A percentile compares a stretch with the other conserved stretches of the same genome.
phyloP scores from a whole-genome alignment of 345 rosid genomes.

The Theobroma cacao region DNA sequence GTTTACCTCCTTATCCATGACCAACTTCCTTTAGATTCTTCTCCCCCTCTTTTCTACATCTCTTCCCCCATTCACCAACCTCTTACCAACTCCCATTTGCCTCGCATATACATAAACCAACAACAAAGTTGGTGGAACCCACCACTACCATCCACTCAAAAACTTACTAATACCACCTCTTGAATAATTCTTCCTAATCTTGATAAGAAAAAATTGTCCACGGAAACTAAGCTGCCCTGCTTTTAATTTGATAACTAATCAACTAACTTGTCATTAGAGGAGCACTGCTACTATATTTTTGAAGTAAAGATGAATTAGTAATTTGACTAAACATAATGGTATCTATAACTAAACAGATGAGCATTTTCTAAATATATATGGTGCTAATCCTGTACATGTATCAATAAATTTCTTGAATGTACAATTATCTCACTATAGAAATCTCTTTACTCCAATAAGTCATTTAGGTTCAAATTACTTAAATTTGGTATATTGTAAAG shows the following conservation, averaged over 20 bases:
- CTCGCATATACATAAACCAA: background rate
- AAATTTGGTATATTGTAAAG: background rate
- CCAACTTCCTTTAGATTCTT: background rate
- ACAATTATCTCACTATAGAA: background rate
- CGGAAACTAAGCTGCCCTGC: background rate
- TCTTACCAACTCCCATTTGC: slow-evolving; percentile 23
- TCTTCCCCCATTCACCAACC: slow-evolving; percentile 30
- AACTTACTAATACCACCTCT: background rate
- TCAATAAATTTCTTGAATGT: background rate
- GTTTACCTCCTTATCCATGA: too few relatives aligned
- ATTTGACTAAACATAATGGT: background rate
- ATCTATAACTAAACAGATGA: background rate
- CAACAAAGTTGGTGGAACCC: background rate
- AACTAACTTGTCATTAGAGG: background rate
- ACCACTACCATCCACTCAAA: background rate
- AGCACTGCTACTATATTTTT: background rate
- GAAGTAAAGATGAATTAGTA: background rate
- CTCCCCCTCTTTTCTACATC: background rate
- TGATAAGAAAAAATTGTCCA: too few relatives aligned
- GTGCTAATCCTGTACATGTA: background rate
- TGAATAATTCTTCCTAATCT: background rate
- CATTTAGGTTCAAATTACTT: background rate
- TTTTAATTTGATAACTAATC: background rate
- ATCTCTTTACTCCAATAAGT: background rate
- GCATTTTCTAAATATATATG: background rate